Percentiles rank a stretch among this genome's conserved stretches.
These are phyloP conservation scores for Collybiopsis luxurians DNA, from an alignment of 768 basidiomycete genomes.

Conservation along the genomic window DNA sequence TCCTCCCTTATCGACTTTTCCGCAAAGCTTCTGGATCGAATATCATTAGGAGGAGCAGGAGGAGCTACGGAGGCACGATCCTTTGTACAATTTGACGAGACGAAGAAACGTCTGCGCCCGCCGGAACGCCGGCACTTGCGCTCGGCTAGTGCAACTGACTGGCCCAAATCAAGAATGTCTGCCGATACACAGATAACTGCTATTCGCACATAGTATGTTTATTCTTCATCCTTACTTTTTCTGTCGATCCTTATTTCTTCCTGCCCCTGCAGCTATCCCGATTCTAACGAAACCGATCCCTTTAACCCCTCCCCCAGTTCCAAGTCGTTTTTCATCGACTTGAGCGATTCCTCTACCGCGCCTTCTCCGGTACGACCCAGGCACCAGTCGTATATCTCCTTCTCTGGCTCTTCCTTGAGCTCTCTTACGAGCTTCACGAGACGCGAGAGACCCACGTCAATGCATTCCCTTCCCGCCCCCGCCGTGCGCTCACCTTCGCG, in stretches of 20 bases:
- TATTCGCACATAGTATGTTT: background rate
- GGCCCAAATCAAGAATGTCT: background rate
- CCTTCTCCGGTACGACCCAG: slow-evolving; percentile 21
- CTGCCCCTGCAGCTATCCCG: background rate
- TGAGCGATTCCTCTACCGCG: slow-evolving; percentile 26
- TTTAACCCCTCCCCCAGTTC: slow-evolving; percentile 39
- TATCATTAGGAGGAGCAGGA: background rate
- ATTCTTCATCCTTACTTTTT: background rate
- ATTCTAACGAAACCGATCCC: slow-evolving; percentile 28
- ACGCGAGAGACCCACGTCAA: slow-evolving; percentile 27
- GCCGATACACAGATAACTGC: background rate
- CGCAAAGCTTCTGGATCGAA: background rate
- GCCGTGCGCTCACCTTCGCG: slow-evolving; percentile 18
- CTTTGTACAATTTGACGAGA: slow-evolving; percentile 7
- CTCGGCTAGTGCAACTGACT: background rate
- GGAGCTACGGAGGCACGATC: slow-evolving; percentile 2
- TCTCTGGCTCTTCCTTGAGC: slow-evolving; percentile 32
- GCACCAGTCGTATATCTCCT: slow-evolving; percentile 40
- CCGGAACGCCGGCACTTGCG: background rate
- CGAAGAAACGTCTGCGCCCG: background rate
- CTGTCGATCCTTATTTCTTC: background rate
- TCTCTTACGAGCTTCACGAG: slow-evolving; percentile 16
- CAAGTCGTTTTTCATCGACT: slow-evolving; percentile 42
- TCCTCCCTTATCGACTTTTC: slow-evolving; percentile 9
- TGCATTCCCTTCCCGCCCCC: slow-evolving; percentile 28